Percentiles rank a stretch among this genome's conserved stretches.
Evolutionary conservation across 768 basidiomycete genomes (phyloP).

Genomic region (Serendipita sp.): DNA sequence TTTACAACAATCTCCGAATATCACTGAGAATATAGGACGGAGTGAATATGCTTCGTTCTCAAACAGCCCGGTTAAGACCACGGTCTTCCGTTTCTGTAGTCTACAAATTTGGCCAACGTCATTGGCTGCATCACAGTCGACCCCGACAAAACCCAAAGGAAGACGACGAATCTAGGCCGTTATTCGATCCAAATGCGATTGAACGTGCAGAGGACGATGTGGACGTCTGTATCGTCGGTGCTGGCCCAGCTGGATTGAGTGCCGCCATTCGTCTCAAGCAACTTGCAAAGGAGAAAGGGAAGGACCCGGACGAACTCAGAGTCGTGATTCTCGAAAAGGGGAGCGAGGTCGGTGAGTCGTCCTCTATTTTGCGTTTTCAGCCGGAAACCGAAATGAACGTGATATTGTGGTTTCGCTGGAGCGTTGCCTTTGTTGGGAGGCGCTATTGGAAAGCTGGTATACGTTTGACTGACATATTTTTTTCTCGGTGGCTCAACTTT

Average conservation of each 20-base stretch:
- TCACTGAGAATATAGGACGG: no score
- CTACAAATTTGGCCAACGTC: background rate
- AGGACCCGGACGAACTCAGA: constrained; percentile 43
- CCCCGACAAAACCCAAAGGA: background rate
- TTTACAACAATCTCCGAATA: no score
- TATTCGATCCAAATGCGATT: constrained; percentile 40
- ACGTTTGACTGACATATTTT: background rate
- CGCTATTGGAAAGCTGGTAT: background rate
- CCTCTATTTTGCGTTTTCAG: background rate
- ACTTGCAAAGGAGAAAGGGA: constrained; percentile 62
- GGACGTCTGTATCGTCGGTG: constrained; percentile 95
- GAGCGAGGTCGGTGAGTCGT: constrained; percentile 63
- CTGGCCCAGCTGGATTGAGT: constrained; percentile 84
- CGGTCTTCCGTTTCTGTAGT: no score
- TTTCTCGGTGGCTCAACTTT: background rate
- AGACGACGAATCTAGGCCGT: constrained; percentile 4
- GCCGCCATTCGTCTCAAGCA: constrained; percentile 96
- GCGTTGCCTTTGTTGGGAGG: background rate
- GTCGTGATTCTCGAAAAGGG: constrained; percentile 96
- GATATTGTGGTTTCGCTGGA: background rate
- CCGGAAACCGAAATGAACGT: background rate
- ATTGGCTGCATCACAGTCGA: background rate
- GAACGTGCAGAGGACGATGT: constrained; percentile 83
- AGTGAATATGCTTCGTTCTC: no score
- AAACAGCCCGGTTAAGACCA: no score